Evolutionary conservation across 495 filamentous ascomycete species (phyloP).

Genomic region (Neurospora tetrasperma): DNA sequence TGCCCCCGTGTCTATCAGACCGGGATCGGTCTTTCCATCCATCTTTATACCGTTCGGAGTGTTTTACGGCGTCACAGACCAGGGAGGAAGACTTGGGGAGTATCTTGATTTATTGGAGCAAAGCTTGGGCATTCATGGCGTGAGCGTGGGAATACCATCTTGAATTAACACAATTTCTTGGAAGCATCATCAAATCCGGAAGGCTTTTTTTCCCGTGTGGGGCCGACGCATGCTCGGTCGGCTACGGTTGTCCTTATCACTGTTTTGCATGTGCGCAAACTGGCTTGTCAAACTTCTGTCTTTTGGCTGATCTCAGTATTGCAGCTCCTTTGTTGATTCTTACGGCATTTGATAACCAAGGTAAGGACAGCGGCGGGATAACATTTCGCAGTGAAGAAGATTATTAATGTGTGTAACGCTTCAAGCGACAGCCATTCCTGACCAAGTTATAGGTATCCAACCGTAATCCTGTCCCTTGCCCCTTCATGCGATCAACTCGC

Average conservation of each 20-base stretch:
- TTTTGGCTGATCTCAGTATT: not conserved
- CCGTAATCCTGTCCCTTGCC: not conserved
- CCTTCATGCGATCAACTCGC: conserved; percentile 11
- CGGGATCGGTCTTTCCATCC: not conserved
- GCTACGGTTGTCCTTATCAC: not conserved
- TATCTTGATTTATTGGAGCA: not conserved
- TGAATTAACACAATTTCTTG: not conserved
- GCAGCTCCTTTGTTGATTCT: not conserved
- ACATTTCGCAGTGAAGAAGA: not conserved
- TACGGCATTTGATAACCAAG: not conserved
- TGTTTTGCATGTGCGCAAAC: not conserved
- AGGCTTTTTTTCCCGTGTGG: not conserved
- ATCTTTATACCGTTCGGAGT: not conserved
- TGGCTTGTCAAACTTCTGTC: not conserved
- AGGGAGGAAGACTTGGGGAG: not conserved
- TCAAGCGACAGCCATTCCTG: conserved; percentile 24
- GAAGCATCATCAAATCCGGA: not conserved
- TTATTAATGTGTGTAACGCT: not conserved
- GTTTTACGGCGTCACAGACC: not conserved
- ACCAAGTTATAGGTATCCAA: conserved; percentile 42
- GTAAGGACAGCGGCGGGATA: not conserved
- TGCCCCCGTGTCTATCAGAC: not conserved
- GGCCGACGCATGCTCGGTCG: not conserved
- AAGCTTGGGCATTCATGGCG: not conserved
- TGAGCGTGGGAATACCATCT: not conserved